A percentile compares a stretch with the other conserved stretches of the same genome.
Conservation (phyloP, 2,329 filamentous ascomycete species). For the Botrytis aclada region DNA sequence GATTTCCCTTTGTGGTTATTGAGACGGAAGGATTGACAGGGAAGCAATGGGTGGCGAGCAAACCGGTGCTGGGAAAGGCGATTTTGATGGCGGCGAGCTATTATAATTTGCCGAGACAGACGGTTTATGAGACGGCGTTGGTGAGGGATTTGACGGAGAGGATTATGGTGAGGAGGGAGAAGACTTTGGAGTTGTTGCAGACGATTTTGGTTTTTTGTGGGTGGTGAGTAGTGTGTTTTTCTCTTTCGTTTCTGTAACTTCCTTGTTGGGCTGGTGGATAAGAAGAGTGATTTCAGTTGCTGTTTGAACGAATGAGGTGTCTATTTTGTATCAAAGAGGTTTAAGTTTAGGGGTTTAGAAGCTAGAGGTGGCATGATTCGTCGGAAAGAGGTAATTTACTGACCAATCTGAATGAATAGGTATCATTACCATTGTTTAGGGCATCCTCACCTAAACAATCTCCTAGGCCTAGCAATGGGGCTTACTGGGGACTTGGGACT, state of each 20-base stretch:
- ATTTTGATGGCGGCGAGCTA: slow-evolving; percentile 15
- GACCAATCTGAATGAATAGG: not conserved
- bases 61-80: slow-evolving; percentile 9
- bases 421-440: slow-evolving; percentile 20
- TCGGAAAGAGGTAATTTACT: not conserved
- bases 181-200: slow-evolving; percentile 17
- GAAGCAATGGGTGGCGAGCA: slow-evolving; percentile 3
- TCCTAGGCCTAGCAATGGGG: slow-evolving; percentile 5
- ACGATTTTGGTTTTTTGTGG: slow-evolving; percentile 17
- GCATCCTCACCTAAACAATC: slow-evolving; percentile 15
- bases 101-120: slow-evolving; percentile 15
- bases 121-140: slow-evolving; percentile 1
- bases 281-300: not conserved
- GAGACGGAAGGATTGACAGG: not conserved
- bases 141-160: slow-evolving; percentile 13
- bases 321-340: not conserved
- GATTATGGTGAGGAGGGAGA: slow-evolving; percentile 4
- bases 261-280: no score
- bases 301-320: no score
- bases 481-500: slow-evolving; percentile 5
- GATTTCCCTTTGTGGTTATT: slow-evolving; percentile 13
- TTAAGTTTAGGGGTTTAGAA: not conserved
- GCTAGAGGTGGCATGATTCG: not conserved
- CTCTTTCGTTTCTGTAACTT: not conserved
- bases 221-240: slow-evolving; percentile 1